Percentiles rank a stretch among this genome's conserved stretches.
Evolutionary conservation across 306 rosid genomes (phyloP).

Genomic region (Lathyrus tuberosus): DNA sequence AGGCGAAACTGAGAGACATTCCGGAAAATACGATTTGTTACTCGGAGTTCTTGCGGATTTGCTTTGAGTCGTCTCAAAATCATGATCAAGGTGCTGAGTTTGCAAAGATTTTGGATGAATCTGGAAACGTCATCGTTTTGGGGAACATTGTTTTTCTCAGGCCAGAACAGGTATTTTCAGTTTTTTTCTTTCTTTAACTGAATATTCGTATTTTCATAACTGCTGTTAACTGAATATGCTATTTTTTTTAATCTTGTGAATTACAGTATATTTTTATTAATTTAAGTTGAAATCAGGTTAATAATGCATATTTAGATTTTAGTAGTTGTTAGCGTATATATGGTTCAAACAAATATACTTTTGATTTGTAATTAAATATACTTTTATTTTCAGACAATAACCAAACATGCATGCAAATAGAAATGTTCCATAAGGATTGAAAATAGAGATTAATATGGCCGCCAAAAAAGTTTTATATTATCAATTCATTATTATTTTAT

Average conservation of each 20-base stretch:
- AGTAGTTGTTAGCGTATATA: background rate
- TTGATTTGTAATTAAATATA: background rate
- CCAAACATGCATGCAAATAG: background rate
- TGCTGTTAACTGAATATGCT: background rate
- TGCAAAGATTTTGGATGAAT: slow-evolving; percentile 70
- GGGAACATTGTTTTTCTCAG: slow-evolving; percentile 79
- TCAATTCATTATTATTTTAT: too few species aligned
- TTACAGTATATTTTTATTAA: background rate
- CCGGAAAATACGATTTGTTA: slow-evolving; percentile 57
- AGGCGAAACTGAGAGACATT: slow-evolving; percentile 54
- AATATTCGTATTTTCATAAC: background rate
- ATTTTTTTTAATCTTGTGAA: background rate
- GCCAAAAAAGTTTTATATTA: too few species aligned
- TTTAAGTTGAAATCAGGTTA: background rate
- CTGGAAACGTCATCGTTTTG: slow-evolving; percentile 80
- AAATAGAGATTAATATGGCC: too few species aligned
- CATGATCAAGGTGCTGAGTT: slow-evolving; percentile 63
- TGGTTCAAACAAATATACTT: background rate
- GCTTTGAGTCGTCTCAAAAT: slow-evolving; percentile 57
- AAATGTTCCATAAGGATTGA: background rate
- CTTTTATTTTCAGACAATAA: background rate
- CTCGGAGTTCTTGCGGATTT: slow-evolving; percentile 59
- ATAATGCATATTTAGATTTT: background rate
- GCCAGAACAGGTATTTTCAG: slow-evolving; percentile 69
- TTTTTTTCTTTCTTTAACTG: background rate